Evolutionary conservation across 176 grass and related monocot species (phyloP), one percentile per base, ranked within the genome.

Genomic region (Elaeis guineensis): DNA sequence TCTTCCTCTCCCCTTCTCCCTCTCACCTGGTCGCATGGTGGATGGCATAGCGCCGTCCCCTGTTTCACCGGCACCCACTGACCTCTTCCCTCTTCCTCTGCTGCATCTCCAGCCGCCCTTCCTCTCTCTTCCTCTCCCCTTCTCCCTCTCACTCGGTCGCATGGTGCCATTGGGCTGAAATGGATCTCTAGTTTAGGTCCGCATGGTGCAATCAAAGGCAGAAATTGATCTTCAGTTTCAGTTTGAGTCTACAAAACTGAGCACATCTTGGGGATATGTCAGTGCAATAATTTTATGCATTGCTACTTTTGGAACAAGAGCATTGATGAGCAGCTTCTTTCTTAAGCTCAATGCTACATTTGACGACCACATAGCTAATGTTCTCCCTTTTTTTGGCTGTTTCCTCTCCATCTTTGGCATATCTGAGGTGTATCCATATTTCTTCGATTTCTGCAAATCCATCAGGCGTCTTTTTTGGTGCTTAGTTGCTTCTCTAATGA

Each of bases 181-280:
- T 30, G 28, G 28, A 30, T 30, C 28, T 30, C 6, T 5, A 6
- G 28, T 63, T 19, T 67, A 92, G 79, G 92, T 88, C 0, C 91
- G 92, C 65, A 84, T 97, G 80, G 92, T 97, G 2, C 92, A 97
- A 83, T 83, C 87, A 20, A 97, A 97, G 72, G 78, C 75, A 25
- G 83, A 97, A 86, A 97, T 97, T 59, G 84, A 97, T 32, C 87
- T 97, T 55, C 92, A 88, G 77, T 78, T 97, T 55, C 92, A 88
- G 77, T 78, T 97, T 15, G 92, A 97, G 61, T 28, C 75, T 17
- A 78, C 83, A 52, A 97, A 50, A 50, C 65, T 91, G 80, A 91
- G 92, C 73, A 97, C 87, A 32, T 62, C 83, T 30, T 90, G 80
- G 80, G 92, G 92, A 25, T 91, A 91, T 35, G 69, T 86, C 17